Base-by-base conservation (phyloP, 2,329 filamentous ascomycete species). In the Coleophoma cylindrospora region DNA sequence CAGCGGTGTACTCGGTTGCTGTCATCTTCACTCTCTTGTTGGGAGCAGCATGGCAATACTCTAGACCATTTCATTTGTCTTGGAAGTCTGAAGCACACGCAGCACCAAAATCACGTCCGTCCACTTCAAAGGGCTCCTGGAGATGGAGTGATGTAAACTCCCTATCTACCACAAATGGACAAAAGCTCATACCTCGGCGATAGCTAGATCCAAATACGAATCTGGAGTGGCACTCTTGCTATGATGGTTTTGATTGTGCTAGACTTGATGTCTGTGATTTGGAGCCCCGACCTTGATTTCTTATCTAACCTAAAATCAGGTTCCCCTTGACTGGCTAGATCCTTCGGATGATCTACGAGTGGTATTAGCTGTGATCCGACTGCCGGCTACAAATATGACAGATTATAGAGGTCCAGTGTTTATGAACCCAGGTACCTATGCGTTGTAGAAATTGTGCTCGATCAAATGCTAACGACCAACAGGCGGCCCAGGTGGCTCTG, bases 401-500 rank as follows among this genome's bases (percentile, higher is more conserved):
- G 46, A 51, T 22, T 51, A 51, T 27, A 43, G 14, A 48, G 46
- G 46, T 14, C 46, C 46, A 15, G 36, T 48, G 7, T 48, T 48
- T 17, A 48, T 40, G 32, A 48, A 48, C 32, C 46, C 46, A 17
- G 46, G 46, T 41, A 36, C 12, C 5, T 38, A 38, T 38, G 3
- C 7, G 5, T 38, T 4, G 7, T 38, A 14, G 36, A 38, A 4
- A n/a, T 38, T 13, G 7, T n/a, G 12, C 6, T 38, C 36, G 15
- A 38, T 19, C 27, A 27, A 27, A 27, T 6, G 27, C 27, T 48
- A 41, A 47, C 45, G 12, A 33, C 15, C 2, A 15, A 14, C 19
- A 48, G 46, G 58, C 8, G 74, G 76, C 0, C 76, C 76, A 9
- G 76, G 76, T 7, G 76, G 74, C 1, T 76, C 73, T 2, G 76